A percentile compares a stretch with the other conserved stretches of the same genome.
Evolutionary conservation across 345 rosid genomes (phyloP).

Genomic region (Gossypium mustelinum): DNA sequence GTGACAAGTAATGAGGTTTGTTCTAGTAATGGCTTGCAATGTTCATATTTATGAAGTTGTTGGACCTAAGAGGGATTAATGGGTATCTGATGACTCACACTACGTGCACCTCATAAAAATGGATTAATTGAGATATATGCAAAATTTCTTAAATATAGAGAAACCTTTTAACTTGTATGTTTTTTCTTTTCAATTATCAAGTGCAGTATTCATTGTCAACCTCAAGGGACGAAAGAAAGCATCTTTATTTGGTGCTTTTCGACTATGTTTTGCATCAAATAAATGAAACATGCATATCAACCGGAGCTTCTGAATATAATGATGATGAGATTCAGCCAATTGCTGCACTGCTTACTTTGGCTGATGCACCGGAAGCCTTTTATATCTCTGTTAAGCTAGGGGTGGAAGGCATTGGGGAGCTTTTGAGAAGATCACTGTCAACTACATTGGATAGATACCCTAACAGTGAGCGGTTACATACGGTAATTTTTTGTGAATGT

Average conservation of each 20-base stretch:
- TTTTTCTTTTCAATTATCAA: neutral
- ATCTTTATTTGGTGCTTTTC: constrained; percentile 77
- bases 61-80: constrained; percentile 1
- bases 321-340: constrained; percentile 86
- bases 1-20: neutral
- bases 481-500: constrained; percentile 42
- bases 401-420: constrained; percentile 89
- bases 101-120: neutral
- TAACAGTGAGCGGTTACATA: constrained; percentile 75
- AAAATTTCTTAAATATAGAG: neutral
- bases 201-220: constrained; percentile 86
- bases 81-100: neutral
- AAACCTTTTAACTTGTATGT: neutral
- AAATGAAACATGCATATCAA: constrained; percentile 64
- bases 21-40: constrained; percentile 7
- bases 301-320: constrained; percentile 80
- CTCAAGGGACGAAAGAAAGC: constrained; percentile 87
- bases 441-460: constrained; percentile 74
- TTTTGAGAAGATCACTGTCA: constrained; percentile 82
- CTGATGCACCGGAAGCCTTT: constrained; percentile 95
- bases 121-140: neutral
- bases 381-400: constrained; percentile 94
- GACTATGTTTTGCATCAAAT: constrained; percentile 85
- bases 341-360: constrained; percentile 71
- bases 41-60: constrained; percentile 10